Conservation (phyloP, 2,329 filamentous ascomycete species). For the Fusarium newnesense region DNA sequence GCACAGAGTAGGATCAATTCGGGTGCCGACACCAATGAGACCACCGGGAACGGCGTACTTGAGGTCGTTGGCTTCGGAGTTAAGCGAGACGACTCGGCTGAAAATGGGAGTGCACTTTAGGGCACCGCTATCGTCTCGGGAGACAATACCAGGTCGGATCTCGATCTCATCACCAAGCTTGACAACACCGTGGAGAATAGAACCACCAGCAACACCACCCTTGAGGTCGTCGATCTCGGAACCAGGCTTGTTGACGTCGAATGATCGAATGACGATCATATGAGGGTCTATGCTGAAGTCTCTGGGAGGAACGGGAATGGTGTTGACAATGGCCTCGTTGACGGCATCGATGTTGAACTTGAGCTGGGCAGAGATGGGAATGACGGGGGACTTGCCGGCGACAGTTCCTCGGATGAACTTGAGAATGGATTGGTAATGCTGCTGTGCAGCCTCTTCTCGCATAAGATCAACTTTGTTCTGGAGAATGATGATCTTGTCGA, state of each 20-base stretch:
- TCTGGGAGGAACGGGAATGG: slow-evolving; percentile 89
- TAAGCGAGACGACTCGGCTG: slow-evolving; percentile 92
- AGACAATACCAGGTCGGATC: slow-evolving; percentile 98
- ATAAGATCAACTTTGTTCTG: slow-evolving; percentile 99
- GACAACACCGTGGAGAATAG: slow-evolving; percentile 94
- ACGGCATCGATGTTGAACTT: slow-evolving; percentile 99
- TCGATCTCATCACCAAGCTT: slow-evolving; percentile 99
- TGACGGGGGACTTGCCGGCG: slow-evolving; percentile 92
- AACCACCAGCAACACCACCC: slow-evolving; percentile 97
- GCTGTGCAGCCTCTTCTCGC: slow-evolving; percentile 91
- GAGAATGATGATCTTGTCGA: slow-evolving; percentile 98
- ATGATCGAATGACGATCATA: slow-evolving; percentile 99
- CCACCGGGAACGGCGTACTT: slow-evolving; percentile 98
- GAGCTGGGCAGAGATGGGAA: slow-evolving; percentile 96
- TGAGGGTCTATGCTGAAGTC: slow-evolving; percentile 93
- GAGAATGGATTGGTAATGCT: slow-evolving; percentile 96
- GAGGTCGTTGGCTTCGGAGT: slow-evolving; percentile 97
- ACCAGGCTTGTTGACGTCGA: slow-evolving; percentile 99
- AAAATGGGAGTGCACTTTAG: slow-evolving; percentile 98
- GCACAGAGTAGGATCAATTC: slow-evolving; percentile 97
- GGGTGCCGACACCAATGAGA: slow-evolving; percentile 96
- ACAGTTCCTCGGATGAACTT: slow-evolving; percentile 99
- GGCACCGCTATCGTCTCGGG: slow-evolving; percentile 90
- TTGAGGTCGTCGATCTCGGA: slow-evolving; percentile 98
- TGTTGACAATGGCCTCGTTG: slow-evolving; percentile 94